Conservation (phyloP, 2,329 filamentous ascomycete genomes). For the Sclerotinia spermophila region DNA sequence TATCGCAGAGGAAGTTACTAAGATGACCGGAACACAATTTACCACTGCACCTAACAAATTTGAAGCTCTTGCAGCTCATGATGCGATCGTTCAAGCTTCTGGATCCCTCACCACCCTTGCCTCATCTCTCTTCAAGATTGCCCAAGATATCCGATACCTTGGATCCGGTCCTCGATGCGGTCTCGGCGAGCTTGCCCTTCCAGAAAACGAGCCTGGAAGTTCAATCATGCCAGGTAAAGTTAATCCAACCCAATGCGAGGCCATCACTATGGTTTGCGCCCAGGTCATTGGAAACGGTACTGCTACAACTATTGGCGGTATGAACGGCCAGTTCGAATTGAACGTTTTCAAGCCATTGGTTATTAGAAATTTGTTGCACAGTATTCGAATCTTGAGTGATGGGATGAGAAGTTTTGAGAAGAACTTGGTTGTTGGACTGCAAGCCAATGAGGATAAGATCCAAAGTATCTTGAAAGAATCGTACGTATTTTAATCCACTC, state of each 20-base stretch:
- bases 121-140: slow-evolving; percentile 91
- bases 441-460: slow-evolving; percentile 94
- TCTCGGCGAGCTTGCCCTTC: slow-evolving; percentile 86
- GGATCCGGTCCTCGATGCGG: slow-evolving; percentile 94
- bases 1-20: slow-evolving; percentile 84
- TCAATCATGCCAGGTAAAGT: slow-evolving; percentile 99
- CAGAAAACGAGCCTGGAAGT: slow-evolving; percentile 96
- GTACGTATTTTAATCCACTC: slow-evolving; percentile 48
- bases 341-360: slow-evolving; percentile 99
- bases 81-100: slow-evolving; percentile 90
- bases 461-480: slow-evolving; percentile 87
- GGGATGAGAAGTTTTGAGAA: slow-evolving; percentile 94
- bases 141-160: slow-evolving; percentile 95
- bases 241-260: slow-evolving; percentile 98
- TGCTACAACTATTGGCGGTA: slow-evolving; percentile 87
- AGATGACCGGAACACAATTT: slow-evolving; percentile 91
- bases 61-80: slow-evolving; percentile 91
- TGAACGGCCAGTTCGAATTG: slow-evolving; percentile 97
- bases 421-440: slow-evolving; percentile 81
- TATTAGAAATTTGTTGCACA: slow-evolving; percentile 93
- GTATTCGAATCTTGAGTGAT: slow-evolving; percentile 79
- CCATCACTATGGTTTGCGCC: slow-evolving; percentile 93
- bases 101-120: slow-evolving; percentile 93
- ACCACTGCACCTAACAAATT: slow-evolving; percentile 99
- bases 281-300: slow-evolving; percentile 98